Evolutionary conservation across 2,329 filamentous ascomycete species (phyloP), one percentile per base, ranked within the genome.

Genomic region (Fusarium abutilonis): DNA sequence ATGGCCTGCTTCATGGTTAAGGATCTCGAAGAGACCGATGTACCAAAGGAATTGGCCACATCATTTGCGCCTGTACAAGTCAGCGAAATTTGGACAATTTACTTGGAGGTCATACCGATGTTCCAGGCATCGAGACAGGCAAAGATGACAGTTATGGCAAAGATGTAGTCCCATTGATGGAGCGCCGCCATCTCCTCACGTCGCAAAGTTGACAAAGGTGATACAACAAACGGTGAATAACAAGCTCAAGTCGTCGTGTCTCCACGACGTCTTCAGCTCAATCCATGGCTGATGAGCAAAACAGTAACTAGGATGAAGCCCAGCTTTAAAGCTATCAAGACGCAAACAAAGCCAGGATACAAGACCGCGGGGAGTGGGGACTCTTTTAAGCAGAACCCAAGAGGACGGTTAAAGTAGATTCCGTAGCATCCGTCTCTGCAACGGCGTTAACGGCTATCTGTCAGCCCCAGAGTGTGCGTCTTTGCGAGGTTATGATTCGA

Each of bases 1-100:
- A 86, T 85, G 59, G 84, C 86, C 73, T 88, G 85, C 56, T 82
- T 68, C 72, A 87, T 84, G 14, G 84, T 83, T 49, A 89, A 74
- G 54, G 89, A 90, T 39, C 88, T 80, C 14, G 89, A 90, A 2
- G 87, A 89, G 63, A 91, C 89, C 64, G 85, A 88, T 36, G 87
- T 90, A 17, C 88, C 88, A 84, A 87, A 92, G 4, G 88, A 85
- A 78, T 91, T 92, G 74, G 89, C 89, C 55, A 91, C 88, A 88
- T 91, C 89, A 75, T 87, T 82, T 67, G 80, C 80, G 62, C 78
- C 79, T 80, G 28, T 2, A n/a, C 6, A 4, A 1, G 56, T 70
- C 32, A 69, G 65, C 8, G 4, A 29, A 14, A 0, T 1, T 36
- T 0, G 17, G 17, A 1, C 2, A 56, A 10, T 7, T 14, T 1